These are phyloP conservation scores for Trichomonas tenax DNA, from an alignment of 208 protist genomes.

Conservation along the genomic window DNA sequence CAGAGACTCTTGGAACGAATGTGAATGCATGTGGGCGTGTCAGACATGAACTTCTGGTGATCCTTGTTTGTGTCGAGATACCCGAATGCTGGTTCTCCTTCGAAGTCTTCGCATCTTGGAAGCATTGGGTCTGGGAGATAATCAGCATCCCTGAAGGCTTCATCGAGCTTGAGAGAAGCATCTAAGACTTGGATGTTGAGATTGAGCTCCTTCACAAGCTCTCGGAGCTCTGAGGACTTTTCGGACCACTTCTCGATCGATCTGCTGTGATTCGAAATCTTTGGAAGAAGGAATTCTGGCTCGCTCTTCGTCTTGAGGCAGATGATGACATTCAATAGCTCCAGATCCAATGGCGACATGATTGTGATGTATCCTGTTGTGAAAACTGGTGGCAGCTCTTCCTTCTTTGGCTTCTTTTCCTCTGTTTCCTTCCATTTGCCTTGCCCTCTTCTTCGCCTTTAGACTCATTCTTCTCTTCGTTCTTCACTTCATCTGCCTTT, in stretches of 20 bases:
- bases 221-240: neutral
- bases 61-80: neutral
- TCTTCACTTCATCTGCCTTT: no score
- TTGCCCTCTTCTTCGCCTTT: neutral
- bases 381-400: neutral
- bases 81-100: neutral
- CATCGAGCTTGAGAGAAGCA: neutral
- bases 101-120: neutral
- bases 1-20: neutral
- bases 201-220: neutral
- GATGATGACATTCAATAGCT: neutral
- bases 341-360: neutral
- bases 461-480: neutral
- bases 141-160: neutral
- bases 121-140: neutral
- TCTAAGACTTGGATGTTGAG: neutral
- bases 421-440: no score
- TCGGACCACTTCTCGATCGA: neutral
- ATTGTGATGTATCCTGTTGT: conserved; percentile 5
- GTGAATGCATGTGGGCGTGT: neutral
- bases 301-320: neutral
- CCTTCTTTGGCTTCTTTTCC: neutral
- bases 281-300: neutral
- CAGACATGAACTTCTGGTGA: neutral
- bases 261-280: neutral